Percentiles rank a stretch among this genome's conserved stretches.
Evolutionary conservation across 805 yeast genomes (phyloP).

Genomic region (Yarrowia yakushimensis): DNA sequence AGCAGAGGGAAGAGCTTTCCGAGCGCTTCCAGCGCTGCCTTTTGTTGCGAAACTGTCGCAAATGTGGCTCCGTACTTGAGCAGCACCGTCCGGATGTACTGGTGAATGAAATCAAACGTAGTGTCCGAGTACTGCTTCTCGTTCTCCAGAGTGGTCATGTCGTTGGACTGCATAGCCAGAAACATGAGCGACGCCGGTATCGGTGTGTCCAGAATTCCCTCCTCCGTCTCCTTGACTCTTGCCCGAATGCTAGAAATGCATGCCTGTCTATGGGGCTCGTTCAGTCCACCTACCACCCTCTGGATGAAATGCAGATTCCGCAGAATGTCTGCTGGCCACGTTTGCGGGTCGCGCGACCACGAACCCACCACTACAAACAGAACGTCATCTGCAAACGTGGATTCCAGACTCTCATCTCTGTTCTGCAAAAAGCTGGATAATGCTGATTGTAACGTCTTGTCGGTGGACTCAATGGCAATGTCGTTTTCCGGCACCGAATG

Average conservation of each 20-base stretch:
- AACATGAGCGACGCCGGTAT: slow-evolving; percentile 15
- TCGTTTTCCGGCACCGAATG: slow-evolving; percentile 18
- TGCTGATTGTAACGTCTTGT: slow-evolving; percentile 14
- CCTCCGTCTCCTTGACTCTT: slow-evolving; percentile 8
- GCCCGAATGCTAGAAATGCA: slow-evolving; percentile 16
- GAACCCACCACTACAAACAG: slow-evolving; percentile 13
- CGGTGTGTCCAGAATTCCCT: neutral
- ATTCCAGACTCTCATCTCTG: neutral
- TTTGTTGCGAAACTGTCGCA: slow-evolving; percentile 4
- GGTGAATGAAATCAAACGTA: slow-evolving; percentile 34
- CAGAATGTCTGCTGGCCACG: slow-evolving; percentile 1
- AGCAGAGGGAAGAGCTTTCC: slow-evolving; percentile 8
- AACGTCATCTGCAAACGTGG: slow-evolving; percentile 16
- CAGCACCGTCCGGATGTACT: slow-evolving; percentile 31
- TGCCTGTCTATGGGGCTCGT: slow-evolving; percentile 3
- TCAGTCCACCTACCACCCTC: neutral
- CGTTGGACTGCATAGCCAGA: slow-evolving; percentile 11
- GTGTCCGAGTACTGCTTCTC: slow-evolving; percentile 31
- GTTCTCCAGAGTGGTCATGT: slow-evolving; percentile 28
- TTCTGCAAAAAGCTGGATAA: neutral
- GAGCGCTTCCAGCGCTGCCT: slow-evolving; percentile 7
- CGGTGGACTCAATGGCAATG: neutral
- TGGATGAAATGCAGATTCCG: slow-evolving; percentile 8
- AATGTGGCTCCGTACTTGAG: slow-evolving; percentile 27
- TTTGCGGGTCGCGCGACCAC: slow-evolving; percentile 8